Evolutionary conservation across 73 alveolate genomes (phyloP).

Genomic region (Paramecium caudatum): DNA sequence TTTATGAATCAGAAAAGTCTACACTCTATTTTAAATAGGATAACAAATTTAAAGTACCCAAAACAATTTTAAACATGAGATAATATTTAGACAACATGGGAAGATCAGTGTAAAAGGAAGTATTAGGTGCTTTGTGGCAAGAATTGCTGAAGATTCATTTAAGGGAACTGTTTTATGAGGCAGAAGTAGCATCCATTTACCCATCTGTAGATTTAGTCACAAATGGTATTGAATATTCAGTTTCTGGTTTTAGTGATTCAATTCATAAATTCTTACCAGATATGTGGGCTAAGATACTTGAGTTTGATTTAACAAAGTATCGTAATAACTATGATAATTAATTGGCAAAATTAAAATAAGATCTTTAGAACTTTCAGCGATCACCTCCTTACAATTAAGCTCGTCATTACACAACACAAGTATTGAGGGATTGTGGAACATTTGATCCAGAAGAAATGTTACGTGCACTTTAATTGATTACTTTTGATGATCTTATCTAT

Average conservation of each 20-base stretch:
- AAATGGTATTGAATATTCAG: constrained; percentile 53
- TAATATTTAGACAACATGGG: neutral
- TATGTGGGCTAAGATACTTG: neutral
- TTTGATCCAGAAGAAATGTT: constrained; percentile 29
- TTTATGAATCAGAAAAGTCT: constrained; percentile 77
- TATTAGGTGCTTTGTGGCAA: neutral
- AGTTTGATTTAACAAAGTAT: neutral
- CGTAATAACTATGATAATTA: neutral
- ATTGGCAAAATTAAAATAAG: neutral
- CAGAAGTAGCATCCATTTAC: neutral
- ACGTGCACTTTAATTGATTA: neutral
- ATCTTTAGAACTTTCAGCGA: neutral
- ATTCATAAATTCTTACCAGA: neutral
- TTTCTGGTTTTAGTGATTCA: constrained; percentile 44
- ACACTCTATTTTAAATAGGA: constrained; percentile 88
- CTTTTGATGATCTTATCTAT: neutral
- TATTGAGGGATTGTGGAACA: constrained; percentile 57
- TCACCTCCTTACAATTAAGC: constrained; percentile 14
- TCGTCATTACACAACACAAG: neutral
- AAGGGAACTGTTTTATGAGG: constrained; percentile 25
- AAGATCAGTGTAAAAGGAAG: neutral
- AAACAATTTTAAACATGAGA: constrained; percentile 80
- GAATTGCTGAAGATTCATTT: neutral
- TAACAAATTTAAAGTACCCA: constrained; percentile 87
- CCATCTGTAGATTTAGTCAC: neutral